Percentiles rank a stretch among this genome's conserved stretches.
Evolutionary conservation across 2,329 filamentous ascomycete species (phyloP).

Genomic region (Dactylonectria estremocensis): DNA sequence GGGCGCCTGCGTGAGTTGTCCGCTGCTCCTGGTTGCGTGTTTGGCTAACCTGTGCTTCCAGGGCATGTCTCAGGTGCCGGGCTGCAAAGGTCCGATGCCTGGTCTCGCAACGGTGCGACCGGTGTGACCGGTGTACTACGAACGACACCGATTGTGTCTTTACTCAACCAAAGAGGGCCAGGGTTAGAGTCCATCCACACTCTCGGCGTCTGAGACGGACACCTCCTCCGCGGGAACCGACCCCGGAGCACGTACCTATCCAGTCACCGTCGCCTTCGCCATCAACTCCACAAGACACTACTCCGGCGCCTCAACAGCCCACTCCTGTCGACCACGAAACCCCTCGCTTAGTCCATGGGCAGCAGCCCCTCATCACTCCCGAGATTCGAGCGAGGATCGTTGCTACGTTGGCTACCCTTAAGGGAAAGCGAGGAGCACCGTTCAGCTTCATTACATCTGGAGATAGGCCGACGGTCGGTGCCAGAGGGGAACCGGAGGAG

Average conservation of each 20-base stretch:
- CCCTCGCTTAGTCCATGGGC: neutral
- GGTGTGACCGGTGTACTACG: slow-evolving; percentile 24
- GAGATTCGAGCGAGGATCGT: slow-evolving; percentile 25
- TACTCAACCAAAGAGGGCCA: slow-evolving; percentile 24
- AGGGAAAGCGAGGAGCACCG: slow-evolving; percentile 32
- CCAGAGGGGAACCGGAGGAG: neutral
- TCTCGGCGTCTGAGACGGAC: slow-evolving; percentile 9
- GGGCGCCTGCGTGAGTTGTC: slow-evolving; percentile 34
- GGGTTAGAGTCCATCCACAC: slow-evolving; percentile 13
- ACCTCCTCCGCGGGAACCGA: too few species aligned
- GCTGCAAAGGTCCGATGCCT: slow-evolving; percentile 29
- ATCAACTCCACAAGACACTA: too few species aligned
- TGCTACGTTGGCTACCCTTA: slow-evolving; percentile 30
- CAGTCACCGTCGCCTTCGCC: too few species aligned
- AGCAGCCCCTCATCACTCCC: slow-evolving; percentile 14
- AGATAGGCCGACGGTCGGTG: slow-evolving; percentile 2
- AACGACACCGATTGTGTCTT: slow-evolving; percentile 27
- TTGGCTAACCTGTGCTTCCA: slow-evolving; percentile 15
- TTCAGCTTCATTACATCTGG: slow-evolving; percentile 39
- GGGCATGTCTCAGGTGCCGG: slow-evolving; percentile 29
- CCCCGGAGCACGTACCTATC: too few species aligned
- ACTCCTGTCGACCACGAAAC: slow-evolving; percentile 3
- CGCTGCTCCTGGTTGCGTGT: neutral
- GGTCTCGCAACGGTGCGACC: slow-evolving; percentile 18
- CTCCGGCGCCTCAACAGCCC: neutral